Conservation (phyloP, 306 rosid genomes). For the Pyrus betulifolia region DNA sequence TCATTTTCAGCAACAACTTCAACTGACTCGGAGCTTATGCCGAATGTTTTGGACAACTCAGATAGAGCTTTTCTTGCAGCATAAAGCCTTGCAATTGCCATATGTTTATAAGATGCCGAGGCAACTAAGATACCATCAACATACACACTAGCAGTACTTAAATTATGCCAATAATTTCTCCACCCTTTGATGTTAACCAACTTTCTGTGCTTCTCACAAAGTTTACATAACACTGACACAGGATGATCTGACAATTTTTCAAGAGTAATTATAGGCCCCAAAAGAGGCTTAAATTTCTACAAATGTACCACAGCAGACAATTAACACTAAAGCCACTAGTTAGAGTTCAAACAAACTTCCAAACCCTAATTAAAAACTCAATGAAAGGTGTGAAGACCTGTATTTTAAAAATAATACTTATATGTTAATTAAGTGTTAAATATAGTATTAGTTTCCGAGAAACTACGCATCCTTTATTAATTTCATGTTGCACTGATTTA, state of each 20-base stretch:
- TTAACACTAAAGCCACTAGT: background rate
- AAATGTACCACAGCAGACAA: background rate
- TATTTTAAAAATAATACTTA: too few species aligned
- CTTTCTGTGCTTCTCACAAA: slow-evolving; percentile 62
- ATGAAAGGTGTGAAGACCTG: background rate
- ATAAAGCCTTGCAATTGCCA: slow-evolving; percentile 40
- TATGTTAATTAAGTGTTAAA: too few species aligned
- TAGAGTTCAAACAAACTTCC: too few species aligned
- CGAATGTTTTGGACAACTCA: slow-evolving; percentile 12
- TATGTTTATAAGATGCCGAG: slow-evolving; percentile 42
- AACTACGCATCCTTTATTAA: too few species aligned
- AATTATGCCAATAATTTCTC: background rate
- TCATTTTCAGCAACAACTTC: background rate
- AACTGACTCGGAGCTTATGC: background rate
- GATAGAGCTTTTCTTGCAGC: slow-evolving; percentile 56
- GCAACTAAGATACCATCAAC: slow-evolving; percentile 44
- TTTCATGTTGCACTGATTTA: too few species aligned
- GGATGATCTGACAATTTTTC: slow-evolving; percentile 44
- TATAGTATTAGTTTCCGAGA: too few species aligned
- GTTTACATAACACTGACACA: slow-evolving; percentile 38
- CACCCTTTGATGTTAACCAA: slow-evolving; percentile 28
- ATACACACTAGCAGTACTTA: slow-evolving; percentile 28
- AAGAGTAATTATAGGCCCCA: slow-evolving; percentile 63
- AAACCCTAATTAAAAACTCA: too few species aligned
- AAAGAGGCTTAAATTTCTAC: slow-evolving; percentile 47